phyloP scores from a whole-genome alignment of 306 rosid species.

The Carpinus viminea region DNA sequence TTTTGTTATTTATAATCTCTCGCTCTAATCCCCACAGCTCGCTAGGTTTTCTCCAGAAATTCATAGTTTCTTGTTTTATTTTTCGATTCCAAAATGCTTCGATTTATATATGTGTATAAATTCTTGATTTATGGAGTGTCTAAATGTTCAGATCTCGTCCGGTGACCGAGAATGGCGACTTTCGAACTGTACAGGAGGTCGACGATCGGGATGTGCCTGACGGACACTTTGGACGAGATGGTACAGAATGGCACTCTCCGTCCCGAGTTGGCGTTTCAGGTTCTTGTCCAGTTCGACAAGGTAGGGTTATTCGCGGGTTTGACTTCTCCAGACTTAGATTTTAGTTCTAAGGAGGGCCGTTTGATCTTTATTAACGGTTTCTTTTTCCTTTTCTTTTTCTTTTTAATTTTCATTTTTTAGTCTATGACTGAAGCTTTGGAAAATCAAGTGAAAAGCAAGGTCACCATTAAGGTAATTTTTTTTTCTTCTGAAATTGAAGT shows the following conservation, averaged over 20 bases:
- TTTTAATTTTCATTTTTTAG: conserved; percentile 33
- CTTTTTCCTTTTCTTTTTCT: conserved; percentile 1
- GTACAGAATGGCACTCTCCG: conserved; percentile 80
- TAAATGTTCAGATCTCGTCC: conserved; percentile 47
- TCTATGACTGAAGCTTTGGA: conserved; percentile 96
- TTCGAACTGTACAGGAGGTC: conserved; percentile 91
- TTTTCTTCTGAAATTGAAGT: neutral
- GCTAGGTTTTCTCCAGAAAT: conserved; percentile 1
- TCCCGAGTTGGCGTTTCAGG: conserved; percentile 95
- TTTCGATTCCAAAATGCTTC: neutral
- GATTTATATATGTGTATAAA: neutral
- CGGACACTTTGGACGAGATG: conserved; percentile 94
- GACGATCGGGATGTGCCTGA: conserved; percentile 84
- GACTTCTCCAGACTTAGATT: neutral
- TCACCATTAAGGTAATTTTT: conserved; percentile 66
- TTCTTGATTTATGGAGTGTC: neutral
- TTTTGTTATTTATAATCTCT: neutral
- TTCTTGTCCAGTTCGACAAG: conserved; percentile 95
- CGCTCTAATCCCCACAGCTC: neutral
- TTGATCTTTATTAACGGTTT: neutral
- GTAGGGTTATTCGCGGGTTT: conserved; percentile 27
- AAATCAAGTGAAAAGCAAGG: conserved; percentile 84
- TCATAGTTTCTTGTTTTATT: neutral
- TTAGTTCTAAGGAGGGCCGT: neutral
- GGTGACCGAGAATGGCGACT: conserved; percentile 65